Conservation (phyloP, 2,329 filamentous ascomycete genomes). For the Fusarium piperis region DNA sequence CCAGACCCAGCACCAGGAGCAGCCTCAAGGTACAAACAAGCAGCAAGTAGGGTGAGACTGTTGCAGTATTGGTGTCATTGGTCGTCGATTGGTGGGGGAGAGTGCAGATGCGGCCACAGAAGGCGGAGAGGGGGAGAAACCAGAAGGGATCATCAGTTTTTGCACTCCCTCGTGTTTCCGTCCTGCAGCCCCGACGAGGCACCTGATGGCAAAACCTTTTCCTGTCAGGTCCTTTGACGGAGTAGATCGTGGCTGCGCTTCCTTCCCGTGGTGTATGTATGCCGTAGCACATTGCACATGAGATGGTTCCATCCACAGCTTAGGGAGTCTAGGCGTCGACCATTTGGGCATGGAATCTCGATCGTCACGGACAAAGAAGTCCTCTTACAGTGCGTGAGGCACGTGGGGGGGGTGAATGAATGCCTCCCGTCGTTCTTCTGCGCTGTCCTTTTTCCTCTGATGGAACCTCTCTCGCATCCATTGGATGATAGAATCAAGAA, state of each 20-base stretch:
- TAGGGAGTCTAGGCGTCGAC: slow-evolving; percentile 1
- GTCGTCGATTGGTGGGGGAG: slow-evolving; percentile 24
- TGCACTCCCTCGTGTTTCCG: slow-evolving; percentile 22
- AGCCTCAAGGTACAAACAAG: background rate
- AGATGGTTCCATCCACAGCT: background rate
- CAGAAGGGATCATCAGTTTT: slow-evolving; percentile 39
- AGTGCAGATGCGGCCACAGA: slow-evolving; percentile 27
- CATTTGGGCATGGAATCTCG: slow-evolving; percentile 22
- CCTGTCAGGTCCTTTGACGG: background rate
- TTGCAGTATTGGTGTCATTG: slow-evolving; percentile 20
- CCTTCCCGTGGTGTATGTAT: background rate
- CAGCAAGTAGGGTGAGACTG: slow-evolving; percentile 20
- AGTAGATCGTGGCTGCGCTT: background rate
- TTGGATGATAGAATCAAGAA: background rate
- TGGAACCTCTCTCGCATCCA: slow-evolving; percentile 2
- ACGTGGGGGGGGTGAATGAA: slow-evolving; percentile 21
- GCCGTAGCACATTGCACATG: background rate
- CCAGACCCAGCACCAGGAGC: background rate
- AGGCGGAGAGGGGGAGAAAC: slow-evolving; percentile 20
- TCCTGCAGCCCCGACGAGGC: slow-evolving; percentile 25
- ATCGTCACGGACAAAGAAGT: slow-evolving; percentile 18
- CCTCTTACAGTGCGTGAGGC: slow-evolving; percentile 10
- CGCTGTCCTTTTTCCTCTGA: background rate
- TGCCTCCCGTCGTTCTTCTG: background rate
- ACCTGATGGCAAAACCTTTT: slow-evolving; percentile 29